Conservation (phyloP, 192 early-diverging fungal genomes). For the Entomortierella beljakovae region DNA sequence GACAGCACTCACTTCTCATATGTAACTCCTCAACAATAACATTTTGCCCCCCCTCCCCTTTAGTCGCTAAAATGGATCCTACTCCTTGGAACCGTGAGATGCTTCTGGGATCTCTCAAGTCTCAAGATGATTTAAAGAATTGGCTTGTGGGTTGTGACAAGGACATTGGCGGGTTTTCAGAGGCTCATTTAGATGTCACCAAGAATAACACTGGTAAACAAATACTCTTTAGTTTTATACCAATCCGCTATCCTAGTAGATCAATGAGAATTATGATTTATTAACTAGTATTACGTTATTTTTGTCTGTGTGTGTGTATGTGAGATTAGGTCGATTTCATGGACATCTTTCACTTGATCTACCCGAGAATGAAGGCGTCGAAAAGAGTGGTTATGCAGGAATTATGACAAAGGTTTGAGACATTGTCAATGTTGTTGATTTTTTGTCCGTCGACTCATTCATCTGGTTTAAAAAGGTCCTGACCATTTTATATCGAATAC, state of each 20-base stretch:
- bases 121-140: constrained; percentile 70
- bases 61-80: constrained; percentile 55
- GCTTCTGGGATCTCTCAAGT: constrained; percentile 74
- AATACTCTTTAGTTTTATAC: not conserved
- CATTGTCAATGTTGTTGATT: no score
- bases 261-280: no score
- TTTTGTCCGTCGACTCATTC: not conserved
- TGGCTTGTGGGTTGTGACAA: constrained; percentile 92
- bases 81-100: constrained; percentile 77
- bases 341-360: constrained; percentile 85
- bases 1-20: no score
- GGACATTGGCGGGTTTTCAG: constrained; percentile 82
- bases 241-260: not conserved
- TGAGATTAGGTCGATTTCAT: constrained; percentile 71
- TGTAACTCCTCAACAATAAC: no score
- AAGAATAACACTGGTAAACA: constrained; percentile 34
- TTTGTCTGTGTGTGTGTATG: not conserved
- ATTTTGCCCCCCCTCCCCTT: not conserved
- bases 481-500: no score
- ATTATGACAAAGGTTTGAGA: constrained; percentile 76
- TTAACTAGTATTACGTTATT: no score
- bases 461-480: no score
- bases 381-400: constrained; percentile 93
- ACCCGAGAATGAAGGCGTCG: constrained; percentile 72
- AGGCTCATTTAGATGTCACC: constrained; percentile 59